These are phyloP conservation scores for Adansonia digitata DNA, from an alignment of 345 rosid species.

Conservation along the genomic window DNA sequence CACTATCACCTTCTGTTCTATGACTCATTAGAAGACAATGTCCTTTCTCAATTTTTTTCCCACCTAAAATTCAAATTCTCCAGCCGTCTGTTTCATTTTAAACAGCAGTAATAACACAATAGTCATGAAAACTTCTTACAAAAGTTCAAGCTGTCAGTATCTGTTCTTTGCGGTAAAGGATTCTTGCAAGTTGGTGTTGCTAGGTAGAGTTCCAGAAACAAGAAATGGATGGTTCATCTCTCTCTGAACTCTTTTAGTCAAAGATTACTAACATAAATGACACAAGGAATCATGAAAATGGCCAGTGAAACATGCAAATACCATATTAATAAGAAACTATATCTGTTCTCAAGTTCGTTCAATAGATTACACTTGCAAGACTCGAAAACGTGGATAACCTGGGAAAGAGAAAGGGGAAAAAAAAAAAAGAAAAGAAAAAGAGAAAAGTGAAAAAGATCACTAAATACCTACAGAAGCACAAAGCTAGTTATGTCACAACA, in stretches of 20 bases:
- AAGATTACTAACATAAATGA: background rate
- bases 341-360: conserved; percentile 28
- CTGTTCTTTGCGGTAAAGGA: conserved; percentile 10
- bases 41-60: no score
- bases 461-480: conserved; percentile 23
- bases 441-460: no score
- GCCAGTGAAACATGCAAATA: conserved; percentile 2
- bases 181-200: conserved; percentile 11
- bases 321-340: conserved; percentile 18
- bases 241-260: no score
- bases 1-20: background rate
- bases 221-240: conserved; percentile 12
- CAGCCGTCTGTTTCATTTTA: background rate
- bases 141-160: conserved; percentile 10
- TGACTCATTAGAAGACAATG: background rate
- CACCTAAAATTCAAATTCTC: background rate
- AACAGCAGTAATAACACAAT: background rate
- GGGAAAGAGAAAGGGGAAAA: no score
- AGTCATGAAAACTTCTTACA: conserved; percentile 10
- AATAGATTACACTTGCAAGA: conserved; percentile 54
- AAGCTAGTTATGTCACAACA: conserved; percentile 32
- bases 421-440: no score
- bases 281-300: background rate
- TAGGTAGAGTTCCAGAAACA: conserved; percentile 12
- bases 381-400: conserved; percentile 15